Evolutionary conservation across 805 yeast genomes (phyloP), one percentile per base, ranked within the genome.

Genomic region (Saccharomycopsis sp.): DNA sequence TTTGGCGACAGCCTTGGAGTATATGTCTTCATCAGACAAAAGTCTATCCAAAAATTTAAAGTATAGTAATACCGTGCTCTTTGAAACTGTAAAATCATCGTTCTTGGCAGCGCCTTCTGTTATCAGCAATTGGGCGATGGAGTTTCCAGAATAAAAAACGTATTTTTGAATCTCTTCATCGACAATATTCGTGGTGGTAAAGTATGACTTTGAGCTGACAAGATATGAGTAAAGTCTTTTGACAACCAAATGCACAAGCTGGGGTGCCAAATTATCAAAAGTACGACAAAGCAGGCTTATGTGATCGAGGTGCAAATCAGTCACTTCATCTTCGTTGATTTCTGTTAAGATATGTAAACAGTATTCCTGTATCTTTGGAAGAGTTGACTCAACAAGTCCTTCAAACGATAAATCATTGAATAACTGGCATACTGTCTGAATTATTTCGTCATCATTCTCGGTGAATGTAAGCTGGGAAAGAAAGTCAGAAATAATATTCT

Each of bases 11-110:
- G 34, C 40, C 15, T 37, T 41, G 41, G 20, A 23, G 24, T 8
- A 18, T n/a, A 51, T 21, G 2, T 12, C n/a, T n/a, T 15, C 16
- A 3, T 24, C 14, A 4, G 56, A 15, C 8, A 57, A 15, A 18
- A 59, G 18, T 29, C 50, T 50, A 16, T 56, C 59, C 50, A 59
- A 51, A 9, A 56, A 53, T n/a, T 21, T 23, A 16, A 58, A 52
- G 18, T 41, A 55, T 9, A 44, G 24, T 5, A 40, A 15, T 18
- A 37, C 56, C n/a, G 56, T 57, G 21, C 55, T 41, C 20, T 54
- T 58, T 34, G 53, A 48, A 20, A 24, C 15, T n/a, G n/a, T n/a
- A n/a, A n/a, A n/a, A n/a, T n/a, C n/a, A n/a, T n/a, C n/a, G n/a
- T n/a, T n/a, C n/a, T 7, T 29, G 37, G 12, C 12, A 29, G 12